Evolutionary conservation across 371 early-diverging fungal species (phyloP).

Genomic region (Mucor irregularis): DNA sequence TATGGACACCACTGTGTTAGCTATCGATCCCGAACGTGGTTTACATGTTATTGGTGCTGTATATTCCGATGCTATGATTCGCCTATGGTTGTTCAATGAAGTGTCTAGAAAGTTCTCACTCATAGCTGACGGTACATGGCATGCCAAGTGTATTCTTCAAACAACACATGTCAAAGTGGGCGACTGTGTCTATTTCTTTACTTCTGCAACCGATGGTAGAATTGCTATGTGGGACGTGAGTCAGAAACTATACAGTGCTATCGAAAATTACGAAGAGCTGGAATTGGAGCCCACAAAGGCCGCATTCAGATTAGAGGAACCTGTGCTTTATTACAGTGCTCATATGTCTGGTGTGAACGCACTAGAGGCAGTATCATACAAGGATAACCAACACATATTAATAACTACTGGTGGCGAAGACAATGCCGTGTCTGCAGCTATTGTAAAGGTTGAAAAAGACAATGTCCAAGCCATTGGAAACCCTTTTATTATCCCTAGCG

Average conservation of each 20-base stretch:
- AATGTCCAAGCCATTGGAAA: constrained; percentile 8
- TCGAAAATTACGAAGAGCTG: constrained; percentile 15
- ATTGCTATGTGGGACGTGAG: constrained; percentile 59
- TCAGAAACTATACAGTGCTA: constrained; percentile 22
- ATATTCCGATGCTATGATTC: constrained; percentile 61
- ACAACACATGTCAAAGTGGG: constrained; percentile 41
- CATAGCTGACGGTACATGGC: constrained; percentile 56
- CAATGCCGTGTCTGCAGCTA: constrained; percentile 50
- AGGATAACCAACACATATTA: constrained; percentile 25
- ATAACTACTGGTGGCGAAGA: constrained; percentile 64
- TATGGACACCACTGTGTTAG: constrained; percentile 57
- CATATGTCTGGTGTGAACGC: constrained; percentile 63
- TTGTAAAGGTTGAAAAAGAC: constrained; percentile 12
- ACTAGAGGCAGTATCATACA: constrained; percentile 28
- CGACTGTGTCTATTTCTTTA: constrained; percentile 51
- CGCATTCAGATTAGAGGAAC: constrained; percentile 31
- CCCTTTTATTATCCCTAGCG: constrained; percentile 38
- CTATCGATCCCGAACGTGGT: constrained; percentile 29
- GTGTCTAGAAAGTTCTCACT: constrained; percentile 47
- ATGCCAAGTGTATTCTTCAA: constrained; percentile 60
- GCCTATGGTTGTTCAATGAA: constrained; percentile 64
- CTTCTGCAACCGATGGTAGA: constrained; percentile 62
- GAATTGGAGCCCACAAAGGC: constrained; percentile 36
- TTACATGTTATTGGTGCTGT: constrained; percentile 58
- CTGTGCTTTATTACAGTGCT: constrained; percentile 35